These are phyloP conservation scores for Ustilago sp. DNA, from an alignment of 1,284 basidiomycete genomes.

Conservation along the genomic window DNA sequence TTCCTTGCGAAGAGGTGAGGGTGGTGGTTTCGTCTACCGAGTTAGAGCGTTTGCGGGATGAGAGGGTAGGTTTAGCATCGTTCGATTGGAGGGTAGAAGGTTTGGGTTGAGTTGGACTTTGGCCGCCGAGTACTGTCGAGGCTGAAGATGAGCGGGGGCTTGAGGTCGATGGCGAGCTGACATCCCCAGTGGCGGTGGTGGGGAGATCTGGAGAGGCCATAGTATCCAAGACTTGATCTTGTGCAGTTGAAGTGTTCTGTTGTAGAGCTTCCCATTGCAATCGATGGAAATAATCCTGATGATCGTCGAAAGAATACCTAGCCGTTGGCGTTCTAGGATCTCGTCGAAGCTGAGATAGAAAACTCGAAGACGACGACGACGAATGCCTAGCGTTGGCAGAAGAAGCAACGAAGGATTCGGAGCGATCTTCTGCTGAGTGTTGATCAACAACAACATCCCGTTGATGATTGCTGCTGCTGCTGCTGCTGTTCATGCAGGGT, in stretches of 20 bases:
- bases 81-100: conserved; percentile 2
- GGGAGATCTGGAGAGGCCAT: conserved; percentile 11
- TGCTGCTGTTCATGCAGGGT: background rate
- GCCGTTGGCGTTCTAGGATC: conserved; percentile 27
- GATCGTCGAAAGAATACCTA: conserved; percentile 50
- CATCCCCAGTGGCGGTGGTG: background rate
- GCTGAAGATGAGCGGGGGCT: conserved; percentile 12
- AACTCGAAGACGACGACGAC: conserved; percentile 33
- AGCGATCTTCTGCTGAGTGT: conserved; percentile 4
- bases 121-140: conserved; percentile 13
- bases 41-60: conserved; percentile 29
- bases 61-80: background rate
- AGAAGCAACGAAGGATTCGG: conserved; percentile 5
- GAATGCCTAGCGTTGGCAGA: conserved; percentile 8
- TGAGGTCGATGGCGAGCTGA: conserved; percentile 12
- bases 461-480: background rate
- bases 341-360: conserved; percentile 27
- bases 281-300: conserved; percentile 44
- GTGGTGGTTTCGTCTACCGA: conserved; percentile 23
- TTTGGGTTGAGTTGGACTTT: conserved; percentile 14
- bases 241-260: conserved; percentile 8
- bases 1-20: conserved; percentile 1
- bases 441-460: background rate
- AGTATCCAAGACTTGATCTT: background rate
- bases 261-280: conserved; percentile 43